These are phyloP conservation scores for Coemansia sp. DNA, from an alignment of 192 early-diverging fungal species.

Conservation along the genomic window DNA sequence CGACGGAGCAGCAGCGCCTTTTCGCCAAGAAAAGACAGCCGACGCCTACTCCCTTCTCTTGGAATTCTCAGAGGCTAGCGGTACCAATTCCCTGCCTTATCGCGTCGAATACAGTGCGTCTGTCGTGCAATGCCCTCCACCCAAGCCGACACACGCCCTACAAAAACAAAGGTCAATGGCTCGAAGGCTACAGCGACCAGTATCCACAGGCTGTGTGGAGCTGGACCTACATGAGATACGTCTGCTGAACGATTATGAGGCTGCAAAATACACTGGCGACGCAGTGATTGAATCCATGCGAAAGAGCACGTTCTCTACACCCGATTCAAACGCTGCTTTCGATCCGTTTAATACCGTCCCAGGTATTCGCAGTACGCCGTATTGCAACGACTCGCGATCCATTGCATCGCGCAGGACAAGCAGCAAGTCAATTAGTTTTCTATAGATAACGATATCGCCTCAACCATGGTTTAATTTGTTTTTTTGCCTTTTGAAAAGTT, in stretches of 20 bases:
- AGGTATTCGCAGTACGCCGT: constrained; percentile 32
- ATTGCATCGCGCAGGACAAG: constrained; percentile 23
- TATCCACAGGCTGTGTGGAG: not conserved
- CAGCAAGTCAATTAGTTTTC: constrained; percentile 12
- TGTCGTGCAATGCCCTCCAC: not conserved
- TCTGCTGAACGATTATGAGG: constrained; percentile 18
- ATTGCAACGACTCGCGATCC: constrained; percentile 13
- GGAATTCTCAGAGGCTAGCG: constrained; percentile 12
- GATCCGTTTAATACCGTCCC: constrained; percentile 39
- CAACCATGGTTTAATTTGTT: not conserved
- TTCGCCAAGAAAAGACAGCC: constrained; percentile 43
- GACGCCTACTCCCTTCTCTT: constrained; percentile 35
- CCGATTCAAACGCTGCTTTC: constrained; percentile 15
- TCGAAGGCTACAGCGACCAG: constrained; percentile 5
- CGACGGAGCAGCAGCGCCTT: constrained; percentile 29
- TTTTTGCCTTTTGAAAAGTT: no score
- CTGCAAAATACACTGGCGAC: constrained; percentile 29
- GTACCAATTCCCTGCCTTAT: not conserved
- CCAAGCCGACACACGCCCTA: not conserved
- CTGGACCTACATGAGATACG: not conserved
- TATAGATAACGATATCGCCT: not conserved
- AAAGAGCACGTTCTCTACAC: constrained; percentile 17
- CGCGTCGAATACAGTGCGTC: not conserved
- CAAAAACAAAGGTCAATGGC: constrained; percentile 11
- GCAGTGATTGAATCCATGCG: constrained; percentile 37